Evolutionary conservation across 768 basidiomycete species (phyloP), one percentile per base, ranked within the genome.

Genomic region (Mrakia frigida): DNA sequence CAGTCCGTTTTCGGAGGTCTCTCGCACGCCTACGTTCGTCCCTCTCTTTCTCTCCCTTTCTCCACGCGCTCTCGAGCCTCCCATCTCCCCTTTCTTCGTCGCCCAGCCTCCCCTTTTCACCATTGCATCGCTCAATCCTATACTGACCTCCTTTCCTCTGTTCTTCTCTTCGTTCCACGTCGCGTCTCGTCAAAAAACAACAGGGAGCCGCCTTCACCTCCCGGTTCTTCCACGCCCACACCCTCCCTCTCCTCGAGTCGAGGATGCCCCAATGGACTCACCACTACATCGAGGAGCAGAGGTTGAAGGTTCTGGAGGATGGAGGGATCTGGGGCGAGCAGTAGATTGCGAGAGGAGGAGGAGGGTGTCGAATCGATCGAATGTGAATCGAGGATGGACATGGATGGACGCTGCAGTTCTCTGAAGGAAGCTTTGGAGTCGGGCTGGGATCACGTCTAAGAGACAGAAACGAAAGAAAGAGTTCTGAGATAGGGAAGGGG

Each of bases 151-250:
- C 25, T 72, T n/a, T 33, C 50, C 35, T 52, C n/a, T 56, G 39
- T 52, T 0, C 25, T 25, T 52, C n/a, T 56, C 52, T 52, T 0
- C 25, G 21, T 41, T 60, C 28, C 33, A 33, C 28, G 46, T 9
- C 31, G n/a, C 23, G n/a, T 31, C 31, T 16, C 39, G 0, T 60
- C 1, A n/a, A n/a, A n/a, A n/a, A n/a, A n/a, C n/a, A n/a, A n/a
- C 70, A 77, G 76, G 76, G 76, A n/a, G 65, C 46, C 35, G 70
- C 70, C 37, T 52, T 68, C n/a, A 73, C 76, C 25, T 65, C 70
- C 18, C 70, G 76, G 3, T 35, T 77, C 18, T 77, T 77, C 76
- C 28, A 35, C 35, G 13, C 33, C 63, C 25, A 53, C 13, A 68
- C 46, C 35, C 76, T 77, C 11, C 76, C 76, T 7, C 6, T 11